Base-by-base conservation (phyloP, 164 flowering plant genomes). In the Vitis rotundifolia region DNA sequence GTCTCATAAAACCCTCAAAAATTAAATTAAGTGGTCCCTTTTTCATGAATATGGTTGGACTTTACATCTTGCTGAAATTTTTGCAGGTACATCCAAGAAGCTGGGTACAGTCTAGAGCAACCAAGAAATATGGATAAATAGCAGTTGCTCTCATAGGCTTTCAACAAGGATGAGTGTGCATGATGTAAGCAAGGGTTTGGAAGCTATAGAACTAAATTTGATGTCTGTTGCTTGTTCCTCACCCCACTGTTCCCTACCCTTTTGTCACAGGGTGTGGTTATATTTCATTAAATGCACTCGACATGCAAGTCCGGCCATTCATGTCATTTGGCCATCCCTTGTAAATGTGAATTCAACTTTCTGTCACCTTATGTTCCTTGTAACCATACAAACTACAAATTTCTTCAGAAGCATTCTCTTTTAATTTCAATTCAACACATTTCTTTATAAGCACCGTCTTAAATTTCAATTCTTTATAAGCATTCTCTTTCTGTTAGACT, bases 1-100 rank as follows among this genome's bases (percentile, higher is more conserved):
- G 77, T 68, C 7, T 37, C 44, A 37, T 37, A 22, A 14, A 59
- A 54, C 53, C 49, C 13, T 8, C 50, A 59, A 9, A 48, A 22
- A 4, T 29, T 9, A 29, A 19, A 18, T 22, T 54, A 58, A 5
- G 44, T 37, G 54, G 44, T 26, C 26, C 3, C 22, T 7, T 62
- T 51, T 61, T 29, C 22, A 15, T 51, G 59, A 11, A 37, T 49
- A 47, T 48, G n/a, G 3, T 12, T 61, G 3, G 49, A n/a, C n/a
- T 63, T 13, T 16, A 56, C 19, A 22, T 22, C 28, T 22, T 26
- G 28, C 28, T 59, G 6, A 22, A 4, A 22, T 22, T 59, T 64
- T 71, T 64, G 49, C 62, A 64, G 68, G 57, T 53, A 49, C 58
- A 55, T 51, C 31, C 29, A 50, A 2, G 52, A 49, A 49, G n/a